Evolutionary conservation across 106 monocot species (phyloP), one percentile per base, ranked within the genome.

Genomic region (Dactylorhiza incarnata): DNA sequence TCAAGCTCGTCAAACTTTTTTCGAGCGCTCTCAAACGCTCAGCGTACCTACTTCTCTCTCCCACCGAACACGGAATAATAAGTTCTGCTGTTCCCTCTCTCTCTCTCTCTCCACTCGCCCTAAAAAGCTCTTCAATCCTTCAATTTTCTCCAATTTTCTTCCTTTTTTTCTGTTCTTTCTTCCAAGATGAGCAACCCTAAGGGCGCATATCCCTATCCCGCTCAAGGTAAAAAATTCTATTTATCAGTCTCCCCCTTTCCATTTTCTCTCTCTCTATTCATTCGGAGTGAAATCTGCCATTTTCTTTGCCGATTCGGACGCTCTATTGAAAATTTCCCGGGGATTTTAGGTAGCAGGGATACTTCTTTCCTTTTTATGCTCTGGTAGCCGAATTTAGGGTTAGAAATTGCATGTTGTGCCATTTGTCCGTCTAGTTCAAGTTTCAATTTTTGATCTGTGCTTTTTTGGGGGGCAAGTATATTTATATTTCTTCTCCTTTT

Each of bases 181-280:
- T 44, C 17, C 43, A 68, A 85, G 86, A 85, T 88, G 85, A 84
- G 66, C 49, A 81, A 88, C 76, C 88, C 85, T 20, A 86, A 87
- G 80, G 88, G 88, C 25, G 80, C 83, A 3, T 94, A 89, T 52
- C 88, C 91, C 23, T 94, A 94, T 58, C 94, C 94, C n/a, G 81
- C 94, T 56, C 94, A 91, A 89, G 94, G 91, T 87, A 86, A 8
- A 58, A 8, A 4, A 0, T 22, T 69, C 69, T 46, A 11, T 15
- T 52, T 52, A 7, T 23, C 19, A 12, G 1, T 14, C 14, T 56
- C 4, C 6, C 56, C 6, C 56, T 9, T 23, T 13, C 9, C 65
- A 7, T 3, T 25, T 63, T 63, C 25, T 25, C n/a, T 22, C 1
- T 63, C 12, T 25, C 25, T 63, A 4, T 9, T 63, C 22, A 8